These are phyloP conservation scores for Rhododendron vialii DNA, from an alignment of 148 eudicot genomes.

Conservation along the genomic window DNA sequence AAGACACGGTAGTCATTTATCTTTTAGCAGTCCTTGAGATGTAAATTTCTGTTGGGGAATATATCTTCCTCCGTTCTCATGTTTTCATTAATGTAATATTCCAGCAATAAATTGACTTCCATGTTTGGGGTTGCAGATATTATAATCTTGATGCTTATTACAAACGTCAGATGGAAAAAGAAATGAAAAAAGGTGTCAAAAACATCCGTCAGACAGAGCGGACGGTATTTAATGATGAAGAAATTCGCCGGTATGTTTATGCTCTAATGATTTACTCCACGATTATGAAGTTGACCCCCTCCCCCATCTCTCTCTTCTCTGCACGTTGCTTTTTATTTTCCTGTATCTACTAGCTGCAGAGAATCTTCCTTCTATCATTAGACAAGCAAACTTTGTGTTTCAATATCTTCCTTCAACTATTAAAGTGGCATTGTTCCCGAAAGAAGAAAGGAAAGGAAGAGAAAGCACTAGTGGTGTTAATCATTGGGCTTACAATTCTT, in stretches of 20 bases:
- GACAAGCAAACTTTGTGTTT: neutral
- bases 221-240: slow-evolving; percentile 86
- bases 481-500: neutral
- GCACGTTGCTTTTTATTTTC: neutral
- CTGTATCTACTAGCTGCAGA: neutral
- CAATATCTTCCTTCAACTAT: neutral
- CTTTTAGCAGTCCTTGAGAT: neutral
- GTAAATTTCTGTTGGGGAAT: neutral
- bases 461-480: neutral
- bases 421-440: neutral
- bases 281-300: neutral
- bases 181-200: slow-evolving; percentile 59
- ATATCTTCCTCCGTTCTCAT: neutral
- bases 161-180: slow-evolving; percentile 56
- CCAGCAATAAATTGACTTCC: neutral
- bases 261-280: neutral
- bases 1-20: neutral
- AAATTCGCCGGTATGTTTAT: slow-evolving; percentile 67
- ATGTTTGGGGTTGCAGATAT: slow-evolving; percentile 53
- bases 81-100: neutral
- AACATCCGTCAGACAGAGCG: slow-evolving; percentile 52
- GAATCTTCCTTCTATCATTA: neutral
- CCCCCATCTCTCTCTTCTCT: neutral
- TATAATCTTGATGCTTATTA: slow-evolving; percentile 83
- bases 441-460: neutral